Percentiles rank a stretch among this genome's conserved stretches.
These are phyloP conservation scores for Panicum hallii DNA, from an alignment of 202 grass and related monocot genomes.

Conservation along the genomic window DNA sequence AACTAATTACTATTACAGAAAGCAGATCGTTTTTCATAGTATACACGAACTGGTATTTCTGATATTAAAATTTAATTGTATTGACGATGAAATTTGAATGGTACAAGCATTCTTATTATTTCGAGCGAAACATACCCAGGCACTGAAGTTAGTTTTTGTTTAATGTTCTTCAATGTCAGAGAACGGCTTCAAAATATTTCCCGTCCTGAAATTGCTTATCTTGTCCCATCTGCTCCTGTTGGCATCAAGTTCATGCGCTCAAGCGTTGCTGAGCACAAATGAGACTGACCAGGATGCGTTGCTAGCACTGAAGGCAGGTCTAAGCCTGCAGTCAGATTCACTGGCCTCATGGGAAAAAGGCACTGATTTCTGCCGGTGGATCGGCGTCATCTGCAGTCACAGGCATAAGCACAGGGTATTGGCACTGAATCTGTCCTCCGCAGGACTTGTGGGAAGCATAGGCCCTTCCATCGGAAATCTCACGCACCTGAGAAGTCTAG, in stretches of 20 bases:
- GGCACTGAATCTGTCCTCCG: conserved; percentile 24
- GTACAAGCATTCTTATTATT: neutral
- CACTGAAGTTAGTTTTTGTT: neutral
- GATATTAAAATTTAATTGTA: neutral
- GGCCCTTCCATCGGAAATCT: conserved; percentile 45
- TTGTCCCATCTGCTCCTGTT: neutral
- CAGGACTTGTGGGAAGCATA: conserved; percentile 38
- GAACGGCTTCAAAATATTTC: neutral
- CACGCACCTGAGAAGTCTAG: conserved; percentile 23
- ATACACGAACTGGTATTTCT: neutral
- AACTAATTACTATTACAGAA: neutral
- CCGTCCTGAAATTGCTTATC: neutral
- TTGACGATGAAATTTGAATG: neutral
- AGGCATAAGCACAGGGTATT: conserved; percentile 38
- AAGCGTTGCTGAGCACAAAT: neutral
- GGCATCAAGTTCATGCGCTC: neutral
- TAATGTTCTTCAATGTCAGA: neutral
- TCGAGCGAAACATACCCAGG: neutral
- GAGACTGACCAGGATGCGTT: conserved; percentile 38
- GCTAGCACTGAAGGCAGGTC: conserved; percentile 42
- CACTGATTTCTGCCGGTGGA: conserved; percentile 48
- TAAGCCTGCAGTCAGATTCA: conserved; percentile 18
- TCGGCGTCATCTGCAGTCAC: conserved; percentile 44
- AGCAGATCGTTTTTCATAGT: neutral
- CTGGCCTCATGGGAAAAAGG: conserved; percentile 46